These are phyloP conservation scores for Cokeromyces recurvatus DNA, from an alignment of 371 early-diverging fungal species.

Conservation along the genomic window DNA sequence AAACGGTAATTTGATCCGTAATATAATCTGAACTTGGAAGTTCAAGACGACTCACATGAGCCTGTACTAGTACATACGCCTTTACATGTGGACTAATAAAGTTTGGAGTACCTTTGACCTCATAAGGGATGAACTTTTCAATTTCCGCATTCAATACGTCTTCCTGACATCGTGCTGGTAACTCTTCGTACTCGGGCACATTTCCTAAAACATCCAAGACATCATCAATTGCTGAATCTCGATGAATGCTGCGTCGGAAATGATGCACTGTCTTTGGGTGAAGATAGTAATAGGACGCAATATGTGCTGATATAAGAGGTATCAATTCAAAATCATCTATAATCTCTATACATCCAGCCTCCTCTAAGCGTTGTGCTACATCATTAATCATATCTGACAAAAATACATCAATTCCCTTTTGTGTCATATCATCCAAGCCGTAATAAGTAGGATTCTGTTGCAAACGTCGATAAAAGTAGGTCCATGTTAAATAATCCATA, in stretches of 20 bases:
- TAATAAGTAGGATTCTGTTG: constrained; percentile 94
- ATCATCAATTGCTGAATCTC: constrained; percentile 47
- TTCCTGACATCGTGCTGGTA: constrained; percentile 92
- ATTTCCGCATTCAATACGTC: constrained; percentile 78
- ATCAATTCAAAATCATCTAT: constrained; percentile 54
- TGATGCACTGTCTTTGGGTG: constrained; percentile 74
- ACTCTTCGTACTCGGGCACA: constrained; percentile 81
- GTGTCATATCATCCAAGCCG: constrained; percentile 75
- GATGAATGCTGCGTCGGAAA: constrained; percentile 49
- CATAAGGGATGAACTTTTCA: constrained; percentile 56
- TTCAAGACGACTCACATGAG: constrained; percentile 68
- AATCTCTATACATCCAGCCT: constrained; percentile 71
- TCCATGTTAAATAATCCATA: constrained; percentile 92
- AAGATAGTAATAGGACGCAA: constrained; percentile 90
- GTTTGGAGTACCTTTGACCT: constrained; percentile 44
- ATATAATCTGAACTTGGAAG: constrained; percentile 84
- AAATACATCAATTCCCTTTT: constrained; percentile 62
- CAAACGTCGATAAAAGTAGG: constrained; percentile 88
- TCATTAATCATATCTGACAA: constrained; percentile 74
- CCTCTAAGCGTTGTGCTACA: constrained; percentile 60
- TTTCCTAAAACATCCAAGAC: constrained; percentile 72
- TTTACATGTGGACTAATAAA: constrained; percentile 87
- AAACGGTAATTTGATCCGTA: constrained; percentile 88
- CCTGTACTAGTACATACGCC: constrained; percentile 84
- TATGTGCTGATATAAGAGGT: constrained; percentile 72